Base-by-base conservation (phyloP, 768 basidiomycete species). In the Boletus pseudo-olivaceus region DNA sequence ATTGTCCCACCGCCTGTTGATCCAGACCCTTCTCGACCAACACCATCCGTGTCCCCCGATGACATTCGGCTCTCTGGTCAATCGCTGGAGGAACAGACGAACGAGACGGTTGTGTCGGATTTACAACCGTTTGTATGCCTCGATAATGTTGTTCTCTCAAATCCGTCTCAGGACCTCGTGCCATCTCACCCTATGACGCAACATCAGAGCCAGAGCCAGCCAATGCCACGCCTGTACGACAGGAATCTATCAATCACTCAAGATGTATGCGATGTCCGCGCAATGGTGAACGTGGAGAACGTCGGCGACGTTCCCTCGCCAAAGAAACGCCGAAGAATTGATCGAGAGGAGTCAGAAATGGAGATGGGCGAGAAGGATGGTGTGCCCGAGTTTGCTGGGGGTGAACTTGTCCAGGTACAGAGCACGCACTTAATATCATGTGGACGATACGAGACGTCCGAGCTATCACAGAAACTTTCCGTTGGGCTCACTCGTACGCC, bases 311-410 rank as follows among this genome's bases (percentile, higher is more conserved):
- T 10, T 39, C 38, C 42, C 2, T 26, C 10, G 5, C 26, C 20
- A 7, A 23, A 23, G 23, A 69, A 69, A 45, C 65, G 60, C 12
- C 53, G 42, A 14, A 61, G 53, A 43, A 20, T 60, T 5, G 63
- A 61, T 41, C 47, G 34, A 43, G 60, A 53, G 2, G 45, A 23
- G 1, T 37, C 49, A 7, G 33, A 37, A 7, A 14, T 15, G 10
- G 40, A 26, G 3, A 7, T 23, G n/a, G 42, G 9, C 7, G 44
- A 50, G 2, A 42, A 49, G 8, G 19, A 14, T 10, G 35, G 26
- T 9, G 0, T 15, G 2, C 3, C 15, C 27, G 26, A 38, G 29
- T 30, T 27, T 11, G 4, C 3, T 11, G 45, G 27, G 20, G 30
- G 15, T 33, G 29, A 46, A 27, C 23, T 27, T 20, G 2, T 17